phyloP scores from a whole-genome alignment of 257 asterid species.

The Perilla frutescens region DNA sequence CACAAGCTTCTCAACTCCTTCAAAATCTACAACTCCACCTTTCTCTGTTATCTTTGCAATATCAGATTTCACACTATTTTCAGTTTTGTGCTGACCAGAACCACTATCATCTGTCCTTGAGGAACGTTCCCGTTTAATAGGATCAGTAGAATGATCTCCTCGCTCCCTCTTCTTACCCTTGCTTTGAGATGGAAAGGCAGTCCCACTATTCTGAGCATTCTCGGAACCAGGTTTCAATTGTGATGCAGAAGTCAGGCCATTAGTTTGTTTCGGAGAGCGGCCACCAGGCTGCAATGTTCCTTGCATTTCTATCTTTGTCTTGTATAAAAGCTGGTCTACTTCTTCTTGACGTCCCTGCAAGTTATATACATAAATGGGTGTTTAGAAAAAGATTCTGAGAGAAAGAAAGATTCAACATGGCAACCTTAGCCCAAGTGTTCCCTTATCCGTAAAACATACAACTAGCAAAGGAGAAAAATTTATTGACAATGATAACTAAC shows the following conservation, averaged over 20 bases:
- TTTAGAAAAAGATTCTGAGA: not conserved
- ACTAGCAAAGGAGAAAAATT: slow-evolving; percentile 27
- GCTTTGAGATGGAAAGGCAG: slow-evolving; percentile 62
- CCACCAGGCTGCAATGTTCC: slow-evolving; percentile 71
- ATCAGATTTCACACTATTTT: slow-evolving; percentile 64
- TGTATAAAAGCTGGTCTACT: slow-evolving; percentile 69
- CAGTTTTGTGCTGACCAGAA: slow-evolving; percentile 50
- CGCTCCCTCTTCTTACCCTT: slow-evolving; percentile 95
- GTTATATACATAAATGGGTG: slow-evolving; percentile 16
- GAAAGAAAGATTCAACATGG: not conserved
- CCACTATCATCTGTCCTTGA: slow-evolving; percentile 67
- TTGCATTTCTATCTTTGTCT: slow-evolving; percentile 79
- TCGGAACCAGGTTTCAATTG: slow-evolving; percentile 73
- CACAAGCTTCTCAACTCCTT: slow-evolving; percentile 88
- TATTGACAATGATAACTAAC: slow-evolving; percentile 59
- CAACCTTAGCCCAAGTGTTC: not conserved
- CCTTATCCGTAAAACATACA: slow-evolving; percentile 1
- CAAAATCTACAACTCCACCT: slow-evolving; percentile 75
- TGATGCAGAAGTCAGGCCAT: slow-evolving; percentile 65
- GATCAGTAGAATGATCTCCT: slow-evolving; percentile 70
- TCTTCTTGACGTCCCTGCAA: slow-evolving; percentile 87
- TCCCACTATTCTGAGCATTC: slow-evolving; percentile 60
- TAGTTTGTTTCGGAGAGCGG: slow-evolving; percentile 83
- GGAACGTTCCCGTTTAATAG: slow-evolving; percentile 71
- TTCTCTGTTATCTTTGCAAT: slow-evolving; percentile 76